Evolutionary conservation across 495 filamentous ascomycete genomes (phyloP).

Genomic region (Xylaria scruposa): DNA sequence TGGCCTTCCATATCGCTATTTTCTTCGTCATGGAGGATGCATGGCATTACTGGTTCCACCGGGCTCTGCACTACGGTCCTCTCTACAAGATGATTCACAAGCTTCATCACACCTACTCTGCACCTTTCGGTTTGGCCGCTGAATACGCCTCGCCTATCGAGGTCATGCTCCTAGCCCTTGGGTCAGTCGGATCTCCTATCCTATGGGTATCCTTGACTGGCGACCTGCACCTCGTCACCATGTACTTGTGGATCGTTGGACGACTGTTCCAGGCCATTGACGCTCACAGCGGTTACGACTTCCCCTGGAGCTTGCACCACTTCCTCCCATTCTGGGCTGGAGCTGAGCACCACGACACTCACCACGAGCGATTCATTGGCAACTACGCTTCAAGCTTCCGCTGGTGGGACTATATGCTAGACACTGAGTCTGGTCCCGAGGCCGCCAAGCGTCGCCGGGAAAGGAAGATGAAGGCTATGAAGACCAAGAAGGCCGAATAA

Average conservation of each 20-base stretch:
- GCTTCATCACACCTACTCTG: slow-evolving; percentile 98
- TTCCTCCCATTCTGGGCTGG: slow-evolving; percentile 98
- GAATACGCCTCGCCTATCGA: slow-evolving; percentile 99
- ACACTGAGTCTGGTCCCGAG: slow-evolving; percentile 91
- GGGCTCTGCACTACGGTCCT: slow-evolving; percentile 91
- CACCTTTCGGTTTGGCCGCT: slow-evolving; percentile 93
- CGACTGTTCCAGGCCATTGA: slow-evolving; percentile 98
- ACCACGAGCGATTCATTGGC: slow-evolving; percentile 97
- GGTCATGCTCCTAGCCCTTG: slow-evolving; percentile 95
- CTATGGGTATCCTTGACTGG: slow-evolving; percentile 83
- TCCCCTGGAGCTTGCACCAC: slow-evolving; percentile 94
- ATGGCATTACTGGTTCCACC: slow-evolving; percentile 98
- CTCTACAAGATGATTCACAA: slow-evolving; percentile 97
- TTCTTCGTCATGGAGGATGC: slow-evolving; percentile 97
- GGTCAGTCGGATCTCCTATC: slow-evolving; percentile 83
- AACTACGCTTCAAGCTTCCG: slow-evolving; percentile 98
- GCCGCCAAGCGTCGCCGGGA: slow-evolving; percentile 84
- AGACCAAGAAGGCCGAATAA: slow-evolving; percentile 70
- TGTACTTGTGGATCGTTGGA: slow-evolving; percentile 95
- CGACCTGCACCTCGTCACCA: slow-evolving; percentile 91
- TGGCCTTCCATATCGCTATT: slow-evolving; percentile 88
- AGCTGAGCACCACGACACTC: slow-evolving; percentile 92
- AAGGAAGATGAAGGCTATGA: slow-evolving; percentile 68
- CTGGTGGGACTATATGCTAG: slow-evolving; percentile 96
- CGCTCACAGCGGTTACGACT: slow-evolving; percentile 96